These are phyloP conservation scores for Alternaria sp. DNA, from an alignment of 2,329 filamentous ascomycete genomes.

Conservation along the genomic window DNA sequence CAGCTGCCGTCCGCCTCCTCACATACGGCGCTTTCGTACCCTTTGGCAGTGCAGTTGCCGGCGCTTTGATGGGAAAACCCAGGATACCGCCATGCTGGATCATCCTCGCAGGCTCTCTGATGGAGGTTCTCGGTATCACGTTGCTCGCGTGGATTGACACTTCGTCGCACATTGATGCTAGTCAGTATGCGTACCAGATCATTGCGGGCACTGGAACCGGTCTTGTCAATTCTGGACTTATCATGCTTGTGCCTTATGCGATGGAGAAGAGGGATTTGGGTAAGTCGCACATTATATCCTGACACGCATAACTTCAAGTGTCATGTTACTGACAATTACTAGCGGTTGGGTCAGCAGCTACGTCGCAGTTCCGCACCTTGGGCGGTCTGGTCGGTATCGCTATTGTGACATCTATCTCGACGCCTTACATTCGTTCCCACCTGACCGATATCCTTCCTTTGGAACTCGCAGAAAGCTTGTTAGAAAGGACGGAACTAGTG, in stretches of 20 bases:
- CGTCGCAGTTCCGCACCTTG: constrained; percentile 21
- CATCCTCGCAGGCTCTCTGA: constrained; percentile 9
- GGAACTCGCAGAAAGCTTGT: not conserved
- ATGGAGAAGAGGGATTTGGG: constrained; percentile 27
- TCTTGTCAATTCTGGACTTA: constrained; percentile 10
- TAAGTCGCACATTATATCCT: not conserved
- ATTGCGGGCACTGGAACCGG: constrained; percentile 24
- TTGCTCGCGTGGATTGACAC: constrained; percentile 11
- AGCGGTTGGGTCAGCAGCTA: constrained; percentile 20
- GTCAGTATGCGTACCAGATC: constrained; percentile 26
- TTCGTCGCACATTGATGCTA: not conserved
- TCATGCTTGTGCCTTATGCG: constrained; percentile 17
- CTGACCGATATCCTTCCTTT: constrained; percentile 10
- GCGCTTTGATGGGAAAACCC: constrained; percentile 10
- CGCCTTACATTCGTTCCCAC: constrained; percentile 15
- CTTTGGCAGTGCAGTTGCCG: constrained; percentile 16
- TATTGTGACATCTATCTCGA: constrained; percentile 17
- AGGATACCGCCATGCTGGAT: constrained; percentile 16
- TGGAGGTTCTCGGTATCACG: constrained; percentile 19
- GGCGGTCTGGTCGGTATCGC: constrained; percentile 20
- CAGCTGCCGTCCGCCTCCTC: constrained; percentile 22
- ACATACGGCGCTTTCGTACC: constrained; percentile 23
- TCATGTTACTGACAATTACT: not conserved
- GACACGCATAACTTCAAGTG: not conserved
- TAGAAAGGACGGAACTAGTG: constrained; percentile 16